These are phyloP conservation scores for Yamadazyma nakazawae DNA, from an alignment of 805 yeast species.

Conservation along the genomic window DNA sequence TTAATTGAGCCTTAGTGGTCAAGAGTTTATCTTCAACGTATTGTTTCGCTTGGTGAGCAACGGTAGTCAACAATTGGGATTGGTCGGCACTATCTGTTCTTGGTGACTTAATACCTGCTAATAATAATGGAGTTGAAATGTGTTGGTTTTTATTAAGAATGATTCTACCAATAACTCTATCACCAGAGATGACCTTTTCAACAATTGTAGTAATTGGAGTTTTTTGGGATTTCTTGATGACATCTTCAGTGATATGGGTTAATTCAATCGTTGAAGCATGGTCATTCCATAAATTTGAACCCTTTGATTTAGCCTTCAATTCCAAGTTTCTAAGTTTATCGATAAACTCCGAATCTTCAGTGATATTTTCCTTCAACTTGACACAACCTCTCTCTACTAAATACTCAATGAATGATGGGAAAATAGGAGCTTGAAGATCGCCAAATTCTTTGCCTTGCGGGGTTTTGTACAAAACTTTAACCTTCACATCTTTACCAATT, in stretches of 20 bases:
- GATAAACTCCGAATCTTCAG: slow-evolving; percentile 37
- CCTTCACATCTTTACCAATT: slow-evolving; percentile 63
- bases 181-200: slow-evolving; percentile 77
- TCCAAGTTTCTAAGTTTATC: slow-evolving; percentile 40
- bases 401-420: slow-evolving; percentile 55
- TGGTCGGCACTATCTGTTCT: slow-evolving; percentile 53
- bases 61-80: slow-evolving; percentile 20
- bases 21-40: slow-evolving; percentile 64
- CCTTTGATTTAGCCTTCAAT: slow-evolving; percentile 47
- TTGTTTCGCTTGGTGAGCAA: slow-evolving; percentile 61
- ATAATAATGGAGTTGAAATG: slow-evolving; percentile 52
- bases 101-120: slow-evolving; percentile 76
- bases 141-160: slow-evolving; percentile 49
- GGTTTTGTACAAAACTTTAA: slow-evolving; percentile 52
- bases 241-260: slow-evolving; percentile 27
- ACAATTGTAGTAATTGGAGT: slow-evolving; percentile 57
- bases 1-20: slow-evolving; percentile 52
- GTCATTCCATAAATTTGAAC: slow-evolving; percentile 55
- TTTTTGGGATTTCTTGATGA: slow-evolving; percentile 33
- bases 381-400: slow-evolving; percentile 58
- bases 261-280: slow-evolving; percentile 15
- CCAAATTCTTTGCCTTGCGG: slow-evolving; percentile 66
- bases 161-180: slow-evolving; percentile 63
- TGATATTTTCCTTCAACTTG: slow-evolving; percentile 54
- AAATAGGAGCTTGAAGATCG: slow-evolving; percentile 62